A percentile compares a stretch with the other conserved stretches of the same genome.
Conservation (phyloP, 2,329 filamentous ascomycete genomes). For the Cadophora luteo-olivacea region DNA sequence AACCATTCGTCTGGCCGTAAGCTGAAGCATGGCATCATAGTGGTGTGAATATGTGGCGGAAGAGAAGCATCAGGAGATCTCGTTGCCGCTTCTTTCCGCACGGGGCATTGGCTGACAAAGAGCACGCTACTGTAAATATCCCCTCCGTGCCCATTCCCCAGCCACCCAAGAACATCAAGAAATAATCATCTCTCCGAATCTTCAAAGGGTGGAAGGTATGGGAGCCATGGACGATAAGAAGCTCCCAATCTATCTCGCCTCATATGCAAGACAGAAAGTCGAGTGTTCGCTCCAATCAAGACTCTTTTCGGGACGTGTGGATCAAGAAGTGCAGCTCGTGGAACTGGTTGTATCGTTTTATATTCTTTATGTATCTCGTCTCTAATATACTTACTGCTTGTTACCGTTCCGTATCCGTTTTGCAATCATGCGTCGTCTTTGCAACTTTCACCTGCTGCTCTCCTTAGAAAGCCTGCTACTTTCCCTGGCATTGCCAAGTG, state of each 20-base stretch:
- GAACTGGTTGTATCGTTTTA: background rate
- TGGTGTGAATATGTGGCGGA: background rate
- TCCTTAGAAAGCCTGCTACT: slow-evolving; percentile 25
- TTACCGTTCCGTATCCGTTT: too few relatives aligned
- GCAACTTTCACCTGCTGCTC: slow-evolving; percentile 18
- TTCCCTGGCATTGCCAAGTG: slow-evolving; percentile 26
- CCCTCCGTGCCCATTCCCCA: background rate
- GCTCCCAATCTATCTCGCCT: background rate
- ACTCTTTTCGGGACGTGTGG: background rate
- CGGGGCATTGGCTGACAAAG: background rate
- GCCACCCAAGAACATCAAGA: background rate
- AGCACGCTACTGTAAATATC: background rate
- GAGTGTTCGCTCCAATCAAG: background rate
- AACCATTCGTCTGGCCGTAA: background rate
- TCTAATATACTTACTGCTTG: background rate
- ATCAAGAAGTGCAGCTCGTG: background rate
- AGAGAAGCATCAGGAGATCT: slow-evolving; percentile 6
- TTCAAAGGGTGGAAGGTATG: background rate
- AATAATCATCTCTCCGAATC: background rate
- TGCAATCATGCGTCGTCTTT: background rate
- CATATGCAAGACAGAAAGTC: background rate
- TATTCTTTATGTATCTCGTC: background rate
- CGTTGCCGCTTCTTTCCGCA: background rate
- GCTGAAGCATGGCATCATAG: background rate
- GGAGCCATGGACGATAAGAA: background rate